A percentile compares a stretch with the other conserved stretches of the same genome.
phyloP scores from a whole-genome alignment of 2,329 filamentous ascomycete species.

The Colletotrichum sp. region DNA sequence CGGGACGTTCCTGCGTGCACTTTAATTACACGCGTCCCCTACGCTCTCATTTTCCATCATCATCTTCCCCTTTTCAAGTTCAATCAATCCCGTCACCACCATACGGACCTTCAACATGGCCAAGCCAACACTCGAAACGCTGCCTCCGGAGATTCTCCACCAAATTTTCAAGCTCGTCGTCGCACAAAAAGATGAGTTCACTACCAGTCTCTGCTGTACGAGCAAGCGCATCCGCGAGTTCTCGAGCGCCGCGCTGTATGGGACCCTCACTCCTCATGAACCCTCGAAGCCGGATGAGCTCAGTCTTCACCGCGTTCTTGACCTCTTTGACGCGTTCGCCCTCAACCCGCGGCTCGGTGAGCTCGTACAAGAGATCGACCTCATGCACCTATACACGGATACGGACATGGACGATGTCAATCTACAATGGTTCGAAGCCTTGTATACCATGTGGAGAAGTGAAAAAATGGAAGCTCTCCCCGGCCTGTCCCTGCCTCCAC shows the following conservation, averaged over 20 bases:
- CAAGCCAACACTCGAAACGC: background rate
- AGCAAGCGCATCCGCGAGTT: background rate
- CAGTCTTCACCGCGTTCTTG: background rate
- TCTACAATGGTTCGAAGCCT: background rate
- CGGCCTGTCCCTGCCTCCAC: accelerated
- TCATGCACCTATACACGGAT: background rate
- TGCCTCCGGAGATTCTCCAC: background rate
- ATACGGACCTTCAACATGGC: background rate
- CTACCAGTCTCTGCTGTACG: background rate
- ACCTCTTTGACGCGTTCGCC: background rate
- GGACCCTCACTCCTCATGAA: background rate
- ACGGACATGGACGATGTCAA: too few species aligned
- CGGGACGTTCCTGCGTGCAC: background rate
- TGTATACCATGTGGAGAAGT: background rate
- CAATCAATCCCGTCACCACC: background rate
- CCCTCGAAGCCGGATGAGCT: background rate
- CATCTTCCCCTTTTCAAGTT: background rate
- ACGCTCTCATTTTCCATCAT: too few species aligned
- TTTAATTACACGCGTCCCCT: background rate
- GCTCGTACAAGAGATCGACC: background rate
- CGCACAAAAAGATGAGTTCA: background rate
- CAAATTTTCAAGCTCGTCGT: background rate
- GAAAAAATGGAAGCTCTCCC: background rate
- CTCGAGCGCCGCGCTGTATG: background rate
- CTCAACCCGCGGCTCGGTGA: background rate